Conservation (phyloP, 2,329 filamentous ascomycete genomes). For the Fusarium sacchari region DNA sequence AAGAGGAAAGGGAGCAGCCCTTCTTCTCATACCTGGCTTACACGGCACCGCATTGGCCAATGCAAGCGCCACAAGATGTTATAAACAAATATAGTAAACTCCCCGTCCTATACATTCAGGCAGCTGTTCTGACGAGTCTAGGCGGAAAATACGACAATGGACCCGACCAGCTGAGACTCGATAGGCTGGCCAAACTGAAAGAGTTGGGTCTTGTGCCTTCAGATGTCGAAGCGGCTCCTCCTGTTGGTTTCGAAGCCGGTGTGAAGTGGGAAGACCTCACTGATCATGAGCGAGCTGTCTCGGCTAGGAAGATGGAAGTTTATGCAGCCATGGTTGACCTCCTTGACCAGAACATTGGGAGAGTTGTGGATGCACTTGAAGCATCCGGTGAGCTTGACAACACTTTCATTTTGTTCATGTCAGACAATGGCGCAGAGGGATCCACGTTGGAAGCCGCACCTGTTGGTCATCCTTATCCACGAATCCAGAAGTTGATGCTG, state of each 20-base stretch:
- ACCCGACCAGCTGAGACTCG: slow-evolving; percentile 49
- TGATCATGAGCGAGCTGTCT: slow-evolving; percentile 8
- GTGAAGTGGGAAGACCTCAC: slow-evolving; percentile 37
- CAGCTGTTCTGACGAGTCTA: neutral
- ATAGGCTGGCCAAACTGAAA: slow-evolving; percentile 44
- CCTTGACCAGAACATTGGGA: slow-evolving; percentile 64
- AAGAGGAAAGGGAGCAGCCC: slow-evolving; percentile 30
- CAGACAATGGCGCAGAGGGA: slow-evolving; percentile 65
- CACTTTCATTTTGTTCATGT: slow-evolving; percentile 65
- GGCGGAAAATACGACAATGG: slow-evolving; percentile 52
- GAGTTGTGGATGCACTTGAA: slow-evolving; percentile 60
- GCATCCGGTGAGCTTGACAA: slow-evolving; percentile 61
- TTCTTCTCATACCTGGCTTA: slow-evolving; percentile 12
- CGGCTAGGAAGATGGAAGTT: slow-evolving; percentile 52
- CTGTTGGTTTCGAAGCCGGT: neutral
- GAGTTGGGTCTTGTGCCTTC: neutral
- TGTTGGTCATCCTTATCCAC: slow-evolving; percentile 44
- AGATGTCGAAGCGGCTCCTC: slow-evolving; percentile 48
- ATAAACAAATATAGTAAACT: slow-evolving; percentile 7
- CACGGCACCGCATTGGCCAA: slow-evolving; percentile 15
- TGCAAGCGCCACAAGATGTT: slow-evolving; percentile 7
- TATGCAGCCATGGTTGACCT: slow-evolving; percentile 68
- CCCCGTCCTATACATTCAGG: rapidly evolving
- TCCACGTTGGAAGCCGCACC: slow-evolving; percentile 68
- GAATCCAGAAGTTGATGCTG: neutral